These are phyloP conservation scores for Blepharisma stoltei DNA, from an alignment of 73 alveolate species.

Conservation along the genomic window DNA sequence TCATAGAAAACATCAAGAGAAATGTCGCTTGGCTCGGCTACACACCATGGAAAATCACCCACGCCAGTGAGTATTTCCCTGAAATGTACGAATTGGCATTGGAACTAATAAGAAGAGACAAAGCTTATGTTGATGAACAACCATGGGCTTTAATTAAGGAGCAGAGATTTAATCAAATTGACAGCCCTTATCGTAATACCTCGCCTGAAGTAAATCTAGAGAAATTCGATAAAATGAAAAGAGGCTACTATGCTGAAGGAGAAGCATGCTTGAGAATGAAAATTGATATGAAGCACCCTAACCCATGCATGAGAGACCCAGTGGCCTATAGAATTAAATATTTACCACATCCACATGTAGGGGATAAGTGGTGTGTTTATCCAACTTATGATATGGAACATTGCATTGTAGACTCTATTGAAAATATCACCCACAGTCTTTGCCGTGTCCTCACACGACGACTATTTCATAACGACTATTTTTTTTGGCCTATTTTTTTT, in stretches of 20 bases:
- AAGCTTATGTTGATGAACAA: constrained; percentile 90
- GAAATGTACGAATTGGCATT: constrained; percentile 91
- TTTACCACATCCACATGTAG: constrained; percentile 98
- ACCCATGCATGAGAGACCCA: constrained; percentile 97
- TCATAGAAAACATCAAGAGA: constrained; percentile 85
- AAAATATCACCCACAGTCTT: constrained; percentile 94
- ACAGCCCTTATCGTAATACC: constrained; percentile 93
- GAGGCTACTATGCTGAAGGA: constrained; percentile 91
- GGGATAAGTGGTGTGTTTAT: constrained; percentile 96
- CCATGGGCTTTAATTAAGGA: constrained; percentile 68
- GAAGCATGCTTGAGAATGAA: constrained; percentile 95
- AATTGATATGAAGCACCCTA: constrained; percentile 86
- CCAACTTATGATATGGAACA: constrained; percentile 98
- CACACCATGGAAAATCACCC: constrained; percentile 91
- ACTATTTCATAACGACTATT: too few relatives aligned
- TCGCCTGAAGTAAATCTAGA: constrained; percentile 89
- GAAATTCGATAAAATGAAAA: constrained; percentile 91
- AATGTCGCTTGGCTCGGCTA: constrained; percentile 93
- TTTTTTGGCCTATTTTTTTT: too few relatives aligned
- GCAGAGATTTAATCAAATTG: constrained; percentile 71
- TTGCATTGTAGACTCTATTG: constrained; percentile 94
- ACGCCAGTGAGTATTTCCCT: constrained; percentile 90
- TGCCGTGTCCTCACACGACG: too few relatives aligned
- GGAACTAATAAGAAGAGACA: constrained; percentile 81
- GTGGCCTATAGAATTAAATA: constrained; percentile 96